Conservation (phyloP, 2,329 filamentous ascomycete species). For the Penicillium sp. region DNA sequence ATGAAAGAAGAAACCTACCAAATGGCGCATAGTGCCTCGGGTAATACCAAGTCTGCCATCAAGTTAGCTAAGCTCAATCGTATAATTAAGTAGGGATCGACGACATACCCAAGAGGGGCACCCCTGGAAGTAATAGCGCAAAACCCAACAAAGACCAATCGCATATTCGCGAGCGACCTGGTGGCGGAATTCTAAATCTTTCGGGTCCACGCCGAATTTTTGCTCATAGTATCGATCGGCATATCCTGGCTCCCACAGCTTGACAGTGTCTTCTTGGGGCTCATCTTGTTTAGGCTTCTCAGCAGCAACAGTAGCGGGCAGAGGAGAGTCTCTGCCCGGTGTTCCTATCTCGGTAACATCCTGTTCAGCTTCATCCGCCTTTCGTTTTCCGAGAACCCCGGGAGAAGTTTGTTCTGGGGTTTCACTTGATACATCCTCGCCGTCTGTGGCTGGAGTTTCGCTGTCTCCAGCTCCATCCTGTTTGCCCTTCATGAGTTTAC, state of each 20-base stretch:
- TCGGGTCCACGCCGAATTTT: slow-evolving; percentile 77
- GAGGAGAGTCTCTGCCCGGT: slow-evolving; percentile 52
- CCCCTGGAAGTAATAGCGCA: slow-evolving; percentile 95
- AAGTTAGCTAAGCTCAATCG: neutral
- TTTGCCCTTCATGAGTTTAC: slow-evolving; percentile 55
- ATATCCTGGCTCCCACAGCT: slow-evolving; percentile 92
- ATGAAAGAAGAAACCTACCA: neutral
- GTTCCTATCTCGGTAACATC: slow-evolving; percentile 47
- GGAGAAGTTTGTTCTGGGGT: slow-evolving; percentile 24
- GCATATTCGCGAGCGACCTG: slow-evolving; percentile 85
- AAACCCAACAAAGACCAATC: slow-evolving; percentile 88
- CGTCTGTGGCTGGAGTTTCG: slow-evolving; percentile 23
- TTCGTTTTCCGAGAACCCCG: slow-evolving; percentile 46
- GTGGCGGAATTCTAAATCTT: slow-evolving; percentile 76
- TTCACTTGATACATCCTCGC: slow-evolving; percentile 21
- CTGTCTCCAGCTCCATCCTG: slow-evolving; percentile 14
- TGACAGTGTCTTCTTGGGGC: slow-evolving; percentile 67
- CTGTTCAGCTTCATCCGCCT: slow-evolving; percentile 61
- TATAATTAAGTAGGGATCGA: neutral
- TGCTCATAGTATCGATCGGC: slow-evolving; percentile 93
- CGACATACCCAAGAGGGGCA: slow-evolving; percentile 70
- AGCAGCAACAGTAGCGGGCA: slow-evolving; percentile 42
- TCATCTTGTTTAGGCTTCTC: slow-evolving; percentile 49
- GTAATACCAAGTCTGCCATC: slow-evolving; percentile 73
- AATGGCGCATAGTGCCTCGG: slow-evolving; percentile 98